Base-by-base conservation (phyloP, 768 basidiomycete genomes). In the Clitopilus passeckerianus region DNA sequence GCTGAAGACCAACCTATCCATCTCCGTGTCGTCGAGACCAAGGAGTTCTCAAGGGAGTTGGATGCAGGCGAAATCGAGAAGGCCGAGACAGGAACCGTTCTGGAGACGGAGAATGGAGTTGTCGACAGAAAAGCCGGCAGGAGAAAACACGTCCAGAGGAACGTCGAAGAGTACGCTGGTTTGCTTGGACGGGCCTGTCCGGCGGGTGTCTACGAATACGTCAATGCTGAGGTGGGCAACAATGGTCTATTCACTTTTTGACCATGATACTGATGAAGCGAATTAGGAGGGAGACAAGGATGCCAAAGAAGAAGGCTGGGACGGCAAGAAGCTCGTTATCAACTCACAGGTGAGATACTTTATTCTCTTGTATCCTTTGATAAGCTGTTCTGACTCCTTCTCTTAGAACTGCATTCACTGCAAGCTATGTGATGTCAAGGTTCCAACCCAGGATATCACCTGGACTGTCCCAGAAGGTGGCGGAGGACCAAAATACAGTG, bases 401-500 rank as follows among this genome's bases (percentile, higher is more conserved):
- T 66, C 27, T n/a, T 64, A 95, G 90, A 93, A 93, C 66, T 93
- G 91, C 68, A 91, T 93, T 34, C 91, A 96, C 70, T 97, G 94
- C 77, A 97, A 95, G 73, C 77, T 97, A 44, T 99, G 96, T 70
- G 93, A 95, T 61, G 87, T 99, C 76, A 98, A 99, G 75, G 91
- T 91, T 4, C 95, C 95, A 2, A 93, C 93, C 1, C 93, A 97
- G 70, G 96, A 98, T 71, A 97, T 99, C 65, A 92, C 89, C 15
- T 98, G 96, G 96, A 89, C 87, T 5, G 94, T 97, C 0, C 97
- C 97, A 0, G 95, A 98, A 74, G 96, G 95, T 10, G 91, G 93
- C 12, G 96, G 96, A 33, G 96, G 96, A 56, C 96, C 95, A 35
- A 96, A 96, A 72, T 98, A 97, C 69, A 90, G 95, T 96, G 60